A percentile compares a stretch with the other conserved stretches of the same genome.
Evolutionary conservation across 306 rosid species (phyloP).

Genomic region (Dryas octopetala): DNA sequence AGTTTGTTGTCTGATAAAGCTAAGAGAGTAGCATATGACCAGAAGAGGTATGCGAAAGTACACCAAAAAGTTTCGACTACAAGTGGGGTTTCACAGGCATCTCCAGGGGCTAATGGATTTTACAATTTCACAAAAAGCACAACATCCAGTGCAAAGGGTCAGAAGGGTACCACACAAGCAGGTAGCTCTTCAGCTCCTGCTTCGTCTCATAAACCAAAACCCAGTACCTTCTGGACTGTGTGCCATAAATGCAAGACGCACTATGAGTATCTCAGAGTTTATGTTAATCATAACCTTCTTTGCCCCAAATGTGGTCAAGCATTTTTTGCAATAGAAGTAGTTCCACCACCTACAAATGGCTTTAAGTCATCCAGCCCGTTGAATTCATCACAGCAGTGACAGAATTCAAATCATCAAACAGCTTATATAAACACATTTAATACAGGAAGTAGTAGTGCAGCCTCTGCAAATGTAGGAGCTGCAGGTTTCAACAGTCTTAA

Average conservation of each 20-base stretch:
- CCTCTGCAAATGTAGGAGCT: constrained; percentile 46
- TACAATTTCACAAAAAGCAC: constrained; percentile 55
- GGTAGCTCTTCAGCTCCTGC: constrained; percentile 57
- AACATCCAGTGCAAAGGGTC: constrained; percentile 45
- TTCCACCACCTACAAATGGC: constrained; percentile 73
- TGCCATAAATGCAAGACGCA: constrained; percentile 91
- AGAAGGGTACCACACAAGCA: constrained; percentile 47
- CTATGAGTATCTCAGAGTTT: constrained; percentile 84
- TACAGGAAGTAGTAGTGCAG: constrained; percentile 41
- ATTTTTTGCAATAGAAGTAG: constrained; percentile 76
- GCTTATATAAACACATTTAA: constrained; percentile 38
- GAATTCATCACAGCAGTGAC: constrained; percentile 49
- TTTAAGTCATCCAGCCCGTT: constrained; percentile 53
- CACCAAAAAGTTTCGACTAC: constrained; percentile 41
- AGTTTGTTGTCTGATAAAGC: constrained; percentile 74
- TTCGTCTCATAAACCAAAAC: constrained; percentile 46
- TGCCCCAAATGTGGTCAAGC: constrained; percentile 91
- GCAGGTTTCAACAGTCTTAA: constrained; percentile 35
- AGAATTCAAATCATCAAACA: constrained; percentile 29
- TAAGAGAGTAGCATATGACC: constrained; percentile 58
- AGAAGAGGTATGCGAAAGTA: constrained; percentile 43
- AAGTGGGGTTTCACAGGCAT: constrained; percentile 46
- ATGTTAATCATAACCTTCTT: constrained; percentile 82
- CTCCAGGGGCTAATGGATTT: constrained; percentile 50
- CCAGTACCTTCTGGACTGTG: constrained; percentile 89